A percentile compares a stretch with the other conserved stretches of the same genome.
phyloP scores from a whole-genome alignment of 129 eudicot species.

The Escallonia herrerae region DNA sequence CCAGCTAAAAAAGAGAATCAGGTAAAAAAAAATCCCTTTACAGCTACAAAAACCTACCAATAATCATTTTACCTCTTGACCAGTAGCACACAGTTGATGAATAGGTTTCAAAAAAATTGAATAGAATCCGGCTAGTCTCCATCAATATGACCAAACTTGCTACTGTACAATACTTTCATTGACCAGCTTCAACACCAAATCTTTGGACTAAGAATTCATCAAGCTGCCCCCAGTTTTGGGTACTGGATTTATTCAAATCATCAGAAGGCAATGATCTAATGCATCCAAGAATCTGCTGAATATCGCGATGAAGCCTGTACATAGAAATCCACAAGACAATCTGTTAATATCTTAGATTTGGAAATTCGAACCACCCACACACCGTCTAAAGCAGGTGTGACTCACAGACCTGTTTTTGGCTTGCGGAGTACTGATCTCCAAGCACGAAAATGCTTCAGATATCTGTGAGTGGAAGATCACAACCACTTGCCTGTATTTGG shows the following conservation, averaged over 20 bases:
- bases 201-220: slow-evolving; percentile 66
- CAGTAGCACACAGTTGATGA: no score
- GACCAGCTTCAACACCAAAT: slow-evolving; percentile 39
- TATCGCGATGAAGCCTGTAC: slow-evolving; percentile 56
- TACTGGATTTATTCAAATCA: slow-evolving; percentile 31
- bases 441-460: slow-evolving; percentile 62
- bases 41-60: background rate
- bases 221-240: slow-evolving; percentile 67
- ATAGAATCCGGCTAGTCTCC: slow-evolving; percentile 13
- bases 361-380: background rate
- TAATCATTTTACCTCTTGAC: slow-evolving; percentile 6
- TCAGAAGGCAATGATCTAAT: slow-evolving; percentile 80
- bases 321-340: background rate
- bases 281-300: slow-evolving; percentile 83
- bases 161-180: slow-evolving; percentile 30
- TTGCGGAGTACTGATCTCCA: slow-evolving; percentile 74
- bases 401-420: slow-evolving; percentile 58
- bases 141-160: slow-evolving; percentile 18
- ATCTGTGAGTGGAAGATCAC: slow-evolving; percentile 73
- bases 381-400: background rate
- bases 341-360: background rate
- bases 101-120: background rate
- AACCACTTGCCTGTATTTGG: slow-evolving; percentile 82
- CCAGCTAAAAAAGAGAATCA: slow-evolving; percentile 1
- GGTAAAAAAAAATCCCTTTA: background rate